Evolutionary conservation across 2,329 filamentous ascomycete genomes (phyloP).

Genomic region (Colletotrichum graminicola): DNA sequence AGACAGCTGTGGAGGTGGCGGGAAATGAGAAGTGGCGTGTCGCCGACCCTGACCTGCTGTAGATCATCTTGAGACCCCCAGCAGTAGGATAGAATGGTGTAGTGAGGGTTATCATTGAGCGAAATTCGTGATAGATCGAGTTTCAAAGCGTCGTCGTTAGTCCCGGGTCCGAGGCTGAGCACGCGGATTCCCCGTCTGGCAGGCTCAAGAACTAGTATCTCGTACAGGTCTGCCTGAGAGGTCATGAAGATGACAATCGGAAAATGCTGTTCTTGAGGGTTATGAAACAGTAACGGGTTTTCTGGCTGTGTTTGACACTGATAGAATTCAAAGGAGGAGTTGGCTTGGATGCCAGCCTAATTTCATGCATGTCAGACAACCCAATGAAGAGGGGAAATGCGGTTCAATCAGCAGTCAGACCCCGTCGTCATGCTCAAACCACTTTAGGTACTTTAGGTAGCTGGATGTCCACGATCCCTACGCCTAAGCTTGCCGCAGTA

Average conservation of each 20-base stretch:
- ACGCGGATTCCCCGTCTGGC: not conserved
- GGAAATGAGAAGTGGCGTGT: not conserved
- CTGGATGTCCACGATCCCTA: not conserved
- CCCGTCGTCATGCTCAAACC: not conserved
- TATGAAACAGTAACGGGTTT: not conserved
- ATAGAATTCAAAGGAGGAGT: not conserved
- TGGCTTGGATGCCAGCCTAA: not conserved
- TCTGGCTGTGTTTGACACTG: not conserved
- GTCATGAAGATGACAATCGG: not conserved
- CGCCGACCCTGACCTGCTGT: not conserved
- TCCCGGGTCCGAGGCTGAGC: not conserved
- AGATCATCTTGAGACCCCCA: not conserved
- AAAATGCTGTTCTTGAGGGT: not conserved
- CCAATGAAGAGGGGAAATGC: not conserved
- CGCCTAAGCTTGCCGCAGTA: not conserved
- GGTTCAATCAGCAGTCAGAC: not conserved
- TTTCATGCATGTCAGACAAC: not conserved
- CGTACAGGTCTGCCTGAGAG: not conserved
- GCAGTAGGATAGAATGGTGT: not conserved
- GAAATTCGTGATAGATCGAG: not conserved
- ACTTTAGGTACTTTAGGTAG: not conserved
- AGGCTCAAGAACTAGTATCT: not conserved
- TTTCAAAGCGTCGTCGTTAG: not conserved
- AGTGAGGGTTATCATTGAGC: not conserved
- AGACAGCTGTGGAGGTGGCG: not conserved